Evolutionary conservation across 2,329 filamentous ascomycete genomes (phyloP).

Genomic region (Colletotrichum tanaceti): DNA sequence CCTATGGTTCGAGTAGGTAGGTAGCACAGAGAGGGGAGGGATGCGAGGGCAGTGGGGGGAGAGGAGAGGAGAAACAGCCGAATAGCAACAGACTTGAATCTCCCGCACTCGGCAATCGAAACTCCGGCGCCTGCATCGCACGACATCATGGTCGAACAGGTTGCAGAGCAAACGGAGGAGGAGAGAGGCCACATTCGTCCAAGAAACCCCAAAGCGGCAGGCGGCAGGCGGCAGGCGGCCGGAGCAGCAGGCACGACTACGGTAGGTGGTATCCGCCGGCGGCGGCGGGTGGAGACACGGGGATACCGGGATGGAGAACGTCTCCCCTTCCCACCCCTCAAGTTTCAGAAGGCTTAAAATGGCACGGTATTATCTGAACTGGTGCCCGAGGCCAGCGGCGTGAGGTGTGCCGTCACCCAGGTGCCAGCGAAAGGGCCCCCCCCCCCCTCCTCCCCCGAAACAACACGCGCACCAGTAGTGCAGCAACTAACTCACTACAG

Average conservation of each 20-base stretch:
- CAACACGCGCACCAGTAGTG: not conserved
- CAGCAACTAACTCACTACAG: not conserved
- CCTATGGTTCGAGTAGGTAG: no score
- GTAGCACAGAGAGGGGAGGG: no score
- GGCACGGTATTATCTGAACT: slow-evolving; percentile 25
- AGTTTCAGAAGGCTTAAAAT: slow-evolving; percentile 38
- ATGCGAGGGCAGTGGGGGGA: no score
- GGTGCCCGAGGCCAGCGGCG: not conserved
- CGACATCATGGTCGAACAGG: no score
- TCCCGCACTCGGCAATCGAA: no score
- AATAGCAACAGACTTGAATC: no score
- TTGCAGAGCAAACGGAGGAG: no score
- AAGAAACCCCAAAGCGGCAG: no score
- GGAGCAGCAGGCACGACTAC: slow-evolving; percentile 26
- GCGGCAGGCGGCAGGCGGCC: slow-evolving; percentile 3
- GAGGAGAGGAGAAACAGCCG: no score
- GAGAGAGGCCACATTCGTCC: no score
- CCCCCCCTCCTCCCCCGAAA: no score
- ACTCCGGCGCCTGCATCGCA: no score
- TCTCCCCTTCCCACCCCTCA: not conserved
- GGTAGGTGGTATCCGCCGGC: slow-evolving; percentile 32
- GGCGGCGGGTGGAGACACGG: slow-evolving; percentile 16
- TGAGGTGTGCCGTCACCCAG: not conserved
- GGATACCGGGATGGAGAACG: slow-evolving; percentile 24
- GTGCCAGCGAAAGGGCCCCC: not conserved